Conservation (phyloP, 352 stramenopile genomes). For the Discostella stelligera region DNA sequence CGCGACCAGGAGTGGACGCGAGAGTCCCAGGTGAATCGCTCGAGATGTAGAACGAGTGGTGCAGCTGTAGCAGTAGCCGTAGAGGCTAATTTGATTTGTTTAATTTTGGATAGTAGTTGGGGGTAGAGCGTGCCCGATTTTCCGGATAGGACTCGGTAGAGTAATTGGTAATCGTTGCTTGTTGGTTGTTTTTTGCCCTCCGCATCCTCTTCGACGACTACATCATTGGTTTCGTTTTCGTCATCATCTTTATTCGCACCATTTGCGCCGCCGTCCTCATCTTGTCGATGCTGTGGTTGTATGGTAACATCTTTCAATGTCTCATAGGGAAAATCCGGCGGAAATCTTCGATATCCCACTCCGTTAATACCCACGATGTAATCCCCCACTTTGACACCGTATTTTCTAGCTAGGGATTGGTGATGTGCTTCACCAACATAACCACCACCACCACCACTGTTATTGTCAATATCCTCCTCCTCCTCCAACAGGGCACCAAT, state of each 20-base stretch:
- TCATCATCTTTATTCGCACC: conserved; percentile 10
- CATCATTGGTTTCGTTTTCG: neutral
- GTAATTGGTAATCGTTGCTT: conserved; percentile 8
- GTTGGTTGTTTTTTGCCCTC: neutral
- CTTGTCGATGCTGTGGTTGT: conserved; percentile 20
- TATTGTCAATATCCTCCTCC: conserved; percentile 17
- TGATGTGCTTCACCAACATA: neutral
- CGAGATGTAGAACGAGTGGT: conserved; percentile 59
- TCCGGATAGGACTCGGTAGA: conserved; percentile 15
- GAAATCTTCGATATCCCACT: conserved; percentile 66
- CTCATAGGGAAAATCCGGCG: conserved; percentile 63
- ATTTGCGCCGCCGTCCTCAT: conserved; percentile 8
- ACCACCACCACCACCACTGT: neutral
- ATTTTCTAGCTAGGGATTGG: conserved; percentile 51
- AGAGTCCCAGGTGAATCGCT: conserved; percentile 68
- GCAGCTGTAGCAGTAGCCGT: no score
- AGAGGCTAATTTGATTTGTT: conserved; percentile 51
- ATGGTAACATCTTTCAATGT: conserved; percentile 57
- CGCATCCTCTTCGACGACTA: neutral
- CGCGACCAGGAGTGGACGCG: conserved; percentile 67
- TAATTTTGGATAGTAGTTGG: conserved; percentile 64
- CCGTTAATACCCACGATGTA: conserved; percentile 71
- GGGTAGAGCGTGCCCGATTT: conserved; percentile 57
- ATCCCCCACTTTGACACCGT: conserved; percentile 63
- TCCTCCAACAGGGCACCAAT: conserved; percentile 54